These are phyloP conservation scores for Mycena capillaripes DNA, from an alignment of 768 basidiomycete genomes.

Conservation along the genomic window DNA sequence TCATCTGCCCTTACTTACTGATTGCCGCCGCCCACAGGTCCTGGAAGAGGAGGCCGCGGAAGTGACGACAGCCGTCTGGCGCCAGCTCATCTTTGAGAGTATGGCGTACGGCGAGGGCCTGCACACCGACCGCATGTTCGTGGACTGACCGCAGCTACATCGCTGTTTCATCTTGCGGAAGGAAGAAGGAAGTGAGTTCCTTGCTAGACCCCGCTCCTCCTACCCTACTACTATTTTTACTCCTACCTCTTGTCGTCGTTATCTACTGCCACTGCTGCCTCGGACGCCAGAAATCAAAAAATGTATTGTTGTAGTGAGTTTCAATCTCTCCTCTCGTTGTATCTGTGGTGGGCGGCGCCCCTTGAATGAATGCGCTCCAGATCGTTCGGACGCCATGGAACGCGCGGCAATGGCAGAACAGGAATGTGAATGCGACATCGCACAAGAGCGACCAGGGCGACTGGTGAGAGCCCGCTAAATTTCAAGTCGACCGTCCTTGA, in stretches of 20 bases:
- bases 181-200: conserved; percentile 27
- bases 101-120: conserved; percentile 93
- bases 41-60: conserved; percentile 92
- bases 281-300: conserved; percentile 2
- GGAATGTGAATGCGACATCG: neutral
- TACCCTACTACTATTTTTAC: conserved; percentile 1
- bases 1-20: neutral
- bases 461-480: conserved; percentile 2
- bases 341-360: conserved; percentile 8
- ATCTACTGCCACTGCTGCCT: conserved; percentile 17
- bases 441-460: neutral
- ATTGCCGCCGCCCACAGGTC: conserved; percentile 72
- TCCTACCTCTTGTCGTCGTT: conserved; percentile 15
- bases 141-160: conserved; percentile 68
- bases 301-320: conserved; percentile 23
- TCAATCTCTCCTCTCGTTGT: neutral
- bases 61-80: conserved; percentile 86
- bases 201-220: conserved; percentile 16
- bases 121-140: conserved; percentile 87
- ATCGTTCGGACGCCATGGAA: neutral
- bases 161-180: neutral
- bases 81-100: conserved; percentile 95
- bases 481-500: conserved; percentile 1
- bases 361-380: neutral
- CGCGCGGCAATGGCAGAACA: neutral